Evolutionary conservation across 495 filamentous ascomycete genomes (phyloP), one percentile per base, ranked within the genome.

Genomic region (Aspergillus leporis): DNA sequence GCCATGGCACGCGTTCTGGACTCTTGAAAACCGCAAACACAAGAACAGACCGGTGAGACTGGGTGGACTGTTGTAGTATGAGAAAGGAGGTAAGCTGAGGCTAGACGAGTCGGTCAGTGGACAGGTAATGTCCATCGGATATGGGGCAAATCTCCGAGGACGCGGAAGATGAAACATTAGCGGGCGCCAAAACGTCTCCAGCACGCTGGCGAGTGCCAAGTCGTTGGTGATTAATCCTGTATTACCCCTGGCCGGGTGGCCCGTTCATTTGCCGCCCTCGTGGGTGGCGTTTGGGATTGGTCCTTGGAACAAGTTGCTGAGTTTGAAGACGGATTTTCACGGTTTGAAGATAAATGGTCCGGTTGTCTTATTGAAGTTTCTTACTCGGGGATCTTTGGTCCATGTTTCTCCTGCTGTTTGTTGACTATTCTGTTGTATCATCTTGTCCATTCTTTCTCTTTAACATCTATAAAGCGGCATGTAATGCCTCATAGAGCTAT

Each of bases 211-310:
- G 25, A 28, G 25, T 62, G 64, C 64, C 61, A 66, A 66, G 64
- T 66, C 61, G 41, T 66, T 63, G 60, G 61, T 48, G 58, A 60
- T 66, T 61, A 61, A 63, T 66, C 64, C 52, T 45, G 55, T 22
- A 12, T 34, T 19, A 43, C 51, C 60, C 60, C 55, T 57, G 59
- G 41, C 38, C 22, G 18, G 18, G 34, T 52, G 48, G 49, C 21
- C 49, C 49, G 49, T 52, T 53, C 56, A 50, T 50, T 51, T 55
- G 19, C 28, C 40, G 43, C 18, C 34, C 43, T 60, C 58, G 30
- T 41, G 38, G 40, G 51, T 41, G 40, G 43, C 14, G 53, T 30
- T n/a, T 25, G 28, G 22, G 51, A 40, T 40, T 41, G 36, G 38
- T 22, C 14, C 5, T 4, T 14, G 19, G 46, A 4, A 25, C 14